Evolutionary conservation across 768 basidiomycete species (phyloP).

Genomic region (Tubosaeta sp.): DNA sequence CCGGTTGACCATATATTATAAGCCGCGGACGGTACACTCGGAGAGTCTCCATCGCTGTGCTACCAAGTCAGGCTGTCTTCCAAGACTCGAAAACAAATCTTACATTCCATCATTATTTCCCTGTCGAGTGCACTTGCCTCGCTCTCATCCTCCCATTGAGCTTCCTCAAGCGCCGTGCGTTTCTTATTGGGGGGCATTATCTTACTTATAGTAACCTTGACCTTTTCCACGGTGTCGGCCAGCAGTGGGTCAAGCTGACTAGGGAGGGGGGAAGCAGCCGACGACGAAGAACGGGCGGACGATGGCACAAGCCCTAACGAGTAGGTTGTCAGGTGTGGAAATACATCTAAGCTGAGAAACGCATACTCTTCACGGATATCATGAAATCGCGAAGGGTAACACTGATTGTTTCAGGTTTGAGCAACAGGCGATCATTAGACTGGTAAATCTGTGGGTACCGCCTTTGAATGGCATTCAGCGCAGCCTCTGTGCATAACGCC

Average conservation of each 20-base stretch:
- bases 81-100: conserved; percentile 20
- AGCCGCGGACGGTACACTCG: conserved; percentile 89
- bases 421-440: conserved; percentile 75
- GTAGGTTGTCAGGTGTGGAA: conserved; percentile 1
- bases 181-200: conserved; percentile 81
- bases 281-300: conserved; percentile 86
- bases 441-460: conserved; percentile 98
- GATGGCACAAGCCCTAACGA: conserved; percentile 85
- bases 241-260: conserved; percentile 80
- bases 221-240: conserved; percentile 58
- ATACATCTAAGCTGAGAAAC: background rate
- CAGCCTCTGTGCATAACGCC: conserved; percentile 97
- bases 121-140: conserved; percentile 84
- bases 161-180: conserved; percentile 86
- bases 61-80: conserved; percentile 1
- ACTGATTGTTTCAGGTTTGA: conserved; percentile 81
- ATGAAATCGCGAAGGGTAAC: conserved; percentile 91
- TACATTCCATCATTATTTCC: conserved; percentile 86
- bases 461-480: conserved; percentile 92
- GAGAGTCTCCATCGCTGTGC: conserved; percentile 82
- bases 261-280: conserved; percentile 81
- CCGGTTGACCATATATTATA: conserved; percentile 70
- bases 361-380: conserved; percentile 91
- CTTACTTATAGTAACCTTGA: conserved; percentile 66
- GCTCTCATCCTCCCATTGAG: conserved; percentile 82